Conservation (phyloP, 495 filamentous ascomycete genomes). For the Massariosphaeria phaeospora region DNA sequence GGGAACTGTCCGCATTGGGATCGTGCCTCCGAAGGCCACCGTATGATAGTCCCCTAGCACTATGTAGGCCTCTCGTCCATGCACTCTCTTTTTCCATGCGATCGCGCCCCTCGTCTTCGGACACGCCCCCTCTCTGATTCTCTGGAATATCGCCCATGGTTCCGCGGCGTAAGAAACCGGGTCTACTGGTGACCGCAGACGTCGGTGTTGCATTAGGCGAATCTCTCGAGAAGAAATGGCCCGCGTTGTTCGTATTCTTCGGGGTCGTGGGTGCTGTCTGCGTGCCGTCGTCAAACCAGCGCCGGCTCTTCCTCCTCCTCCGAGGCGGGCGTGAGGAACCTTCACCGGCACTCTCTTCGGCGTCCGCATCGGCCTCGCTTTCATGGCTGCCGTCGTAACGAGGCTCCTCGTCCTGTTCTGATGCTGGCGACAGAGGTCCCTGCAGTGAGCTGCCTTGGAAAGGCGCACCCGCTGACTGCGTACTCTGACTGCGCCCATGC, state of each 20-base stretch:
- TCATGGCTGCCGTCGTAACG: conserved; percentile 29
- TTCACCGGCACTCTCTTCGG: conserved; percentile 41
- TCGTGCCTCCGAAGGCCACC: conserved; percentile 39
- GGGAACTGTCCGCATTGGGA: conserved; percentile 34
- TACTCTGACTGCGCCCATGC: conserved; percentile 38
- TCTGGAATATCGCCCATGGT: conserved; percentile 62
- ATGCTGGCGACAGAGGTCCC: conserved; percentile 23
- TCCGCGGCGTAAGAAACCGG: conserved; percentile 59
- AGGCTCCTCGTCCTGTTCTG: conserved; percentile 31
- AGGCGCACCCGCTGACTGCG: conserved; percentile 32
- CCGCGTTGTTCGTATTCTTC: conserved; percentile 35
- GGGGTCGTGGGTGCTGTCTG: conserved; percentile 63
- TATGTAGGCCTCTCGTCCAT: conserved; percentile 53
- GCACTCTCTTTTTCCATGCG: conserved; percentile 55
- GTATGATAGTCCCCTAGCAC: conserved; percentile 55
- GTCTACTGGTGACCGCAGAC: conserved; percentile 36
- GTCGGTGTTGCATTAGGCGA: conserved; percentile 29
- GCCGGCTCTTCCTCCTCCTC: conserved; percentile 36
- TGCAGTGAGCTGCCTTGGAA: conserved; percentile 27
- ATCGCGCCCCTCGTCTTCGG: conserved; percentile 85
- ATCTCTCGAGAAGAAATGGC: conserved; percentile 31
- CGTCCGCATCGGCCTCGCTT: conserved; percentile 41
- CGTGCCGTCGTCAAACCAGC: conserved; percentile 32
- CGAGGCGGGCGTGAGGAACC: conserved; percentile 30
- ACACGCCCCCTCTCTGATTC: conserved; percentile 67